Evolutionary conservation across 2,329 filamentous ascomycete species (phyloP).

Genomic region (Claviceps africana): DNA sequence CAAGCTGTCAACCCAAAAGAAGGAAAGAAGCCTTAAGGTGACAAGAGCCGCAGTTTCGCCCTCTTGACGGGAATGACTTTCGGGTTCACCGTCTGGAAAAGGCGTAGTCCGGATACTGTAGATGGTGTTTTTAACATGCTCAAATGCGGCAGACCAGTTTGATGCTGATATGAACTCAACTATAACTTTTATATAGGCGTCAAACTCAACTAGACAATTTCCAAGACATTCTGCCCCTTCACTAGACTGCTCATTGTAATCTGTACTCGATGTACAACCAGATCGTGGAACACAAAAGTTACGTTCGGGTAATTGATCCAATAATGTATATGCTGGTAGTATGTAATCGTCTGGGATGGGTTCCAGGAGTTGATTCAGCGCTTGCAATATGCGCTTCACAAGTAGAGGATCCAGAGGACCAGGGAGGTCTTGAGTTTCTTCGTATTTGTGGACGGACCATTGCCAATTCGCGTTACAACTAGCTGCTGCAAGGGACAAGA

Average conservation of each 20-base stretch:
- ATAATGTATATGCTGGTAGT: slow-evolving; percentile 41
- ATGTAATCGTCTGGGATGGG: slow-evolving; percentile 44
- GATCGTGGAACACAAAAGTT: slow-evolving; percentile 22
- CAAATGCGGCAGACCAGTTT: slow-evolving; percentile 46
- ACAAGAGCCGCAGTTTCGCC: slow-evolving; percentile 40
- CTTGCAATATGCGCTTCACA: slow-evolving; percentile 40
- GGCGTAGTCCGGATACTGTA: slow-evolving; percentile 34
- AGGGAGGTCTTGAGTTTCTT: slow-evolving; percentile 16
- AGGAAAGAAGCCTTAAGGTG: slow-evolving; percentile 44
- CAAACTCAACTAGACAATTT: slow-evolving; percentile 31
- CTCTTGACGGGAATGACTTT: slow-evolving; percentile 24
- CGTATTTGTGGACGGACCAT: slow-evolving; percentile 12
- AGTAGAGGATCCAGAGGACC: slow-evolving; percentile 33
- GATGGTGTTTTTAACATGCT: slow-evolving; percentile 40
- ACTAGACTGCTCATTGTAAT: slow-evolving; percentile 6
- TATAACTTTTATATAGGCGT: slow-evolving; percentile 39
- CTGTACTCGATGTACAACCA: slow-evolving; percentile 7
- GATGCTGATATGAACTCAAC: slow-evolving; percentile 52
- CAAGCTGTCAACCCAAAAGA: slow-evolving; percentile 48
- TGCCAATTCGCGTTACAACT: slow-evolving; percentile 50
- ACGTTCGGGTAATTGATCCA: slow-evolving; percentile 35
- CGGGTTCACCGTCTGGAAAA: slow-evolving; percentile 23
- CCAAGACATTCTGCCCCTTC: slow-evolving; percentile 15
- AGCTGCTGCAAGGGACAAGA: slow-evolving; percentile 49
- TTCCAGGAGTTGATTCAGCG: slow-evolving; percentile 40